Conservation (phyloP, 2,329 filamentous ascomycete species). For the Fusarium anguioides region DNA sequence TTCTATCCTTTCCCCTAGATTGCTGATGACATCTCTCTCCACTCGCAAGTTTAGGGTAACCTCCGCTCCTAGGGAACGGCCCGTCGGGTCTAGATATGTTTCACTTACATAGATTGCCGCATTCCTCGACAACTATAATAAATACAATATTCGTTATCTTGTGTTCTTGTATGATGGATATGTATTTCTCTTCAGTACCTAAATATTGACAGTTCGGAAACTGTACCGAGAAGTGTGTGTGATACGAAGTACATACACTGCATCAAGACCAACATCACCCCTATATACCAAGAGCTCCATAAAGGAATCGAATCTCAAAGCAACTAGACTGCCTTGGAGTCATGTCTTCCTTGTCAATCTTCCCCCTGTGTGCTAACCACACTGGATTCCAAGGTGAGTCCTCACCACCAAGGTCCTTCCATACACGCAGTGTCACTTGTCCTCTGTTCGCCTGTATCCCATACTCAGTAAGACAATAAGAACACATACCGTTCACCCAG, state of each 20-base stretch:
- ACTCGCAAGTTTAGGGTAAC: conserved; percentile 25
- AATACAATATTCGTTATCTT: neutral
- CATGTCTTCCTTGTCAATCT: rapidly evolving
- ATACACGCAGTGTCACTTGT: neutral
- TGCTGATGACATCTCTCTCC: neutral
- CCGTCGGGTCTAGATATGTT: conserved; percentile 16
- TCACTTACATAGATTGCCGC: conserved; percentile 28
- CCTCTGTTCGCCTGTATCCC: neutral
- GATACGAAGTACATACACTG: neutral
- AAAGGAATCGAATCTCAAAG: neutral
- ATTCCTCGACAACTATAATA: conserved; percentile 20
- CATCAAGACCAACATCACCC: neutral
- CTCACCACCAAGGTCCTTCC: conserved; percentile 5
- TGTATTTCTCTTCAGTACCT: neutral
- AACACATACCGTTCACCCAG: neutral
- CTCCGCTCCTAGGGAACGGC: conserved; percentile 9
- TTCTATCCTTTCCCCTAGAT: neutral
- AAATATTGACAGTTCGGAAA: neutral
- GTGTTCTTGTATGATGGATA: neutral
- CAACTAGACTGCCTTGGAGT: neutral
- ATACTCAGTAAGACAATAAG: conserved; percentile 4
- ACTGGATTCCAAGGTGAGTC: neutral
- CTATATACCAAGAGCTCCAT: neutral
- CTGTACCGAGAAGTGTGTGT: neutral
- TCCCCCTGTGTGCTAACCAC: neutral